These are phyloP conservation scores for Vachellia collinsii DNA, from an alignment of 306 rosid species.

Conservation along the genomic window DNA sequence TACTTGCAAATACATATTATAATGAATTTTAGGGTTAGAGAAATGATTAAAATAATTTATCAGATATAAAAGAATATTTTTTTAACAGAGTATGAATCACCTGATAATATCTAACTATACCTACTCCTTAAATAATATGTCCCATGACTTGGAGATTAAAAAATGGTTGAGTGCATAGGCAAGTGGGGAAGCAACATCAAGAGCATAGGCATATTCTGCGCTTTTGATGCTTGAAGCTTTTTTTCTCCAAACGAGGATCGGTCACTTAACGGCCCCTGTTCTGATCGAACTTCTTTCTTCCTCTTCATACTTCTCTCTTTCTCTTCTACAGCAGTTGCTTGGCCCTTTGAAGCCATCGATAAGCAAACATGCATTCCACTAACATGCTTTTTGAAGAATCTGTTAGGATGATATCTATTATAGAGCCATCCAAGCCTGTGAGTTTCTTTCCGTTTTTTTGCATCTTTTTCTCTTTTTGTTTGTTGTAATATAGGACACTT, in stretches of 20 bases:
- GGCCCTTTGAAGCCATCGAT: conserved; percentile 11
- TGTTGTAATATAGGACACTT: neutral
- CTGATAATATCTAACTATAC: too few species aligned
- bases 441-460: conserved; percentile 28
- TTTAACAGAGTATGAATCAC: too few species aligned
- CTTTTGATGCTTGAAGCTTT: neutral
- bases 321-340: neutral
- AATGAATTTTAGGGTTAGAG: too few species aligned
- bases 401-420: conserved; percentile 87
- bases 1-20: too few species aligned
- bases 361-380: conserved; percentile 81
- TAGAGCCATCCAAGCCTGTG: conserved; percentile 91
- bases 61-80: too few species aligned
- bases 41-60: too few species aligned
- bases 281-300: neutral
- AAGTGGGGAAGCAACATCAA: neutral
- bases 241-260: neutral
- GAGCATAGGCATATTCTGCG: conserved; percentile 17
- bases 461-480: neutral
- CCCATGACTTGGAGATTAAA: neutral
- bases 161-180: neutral
- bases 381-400: conserved; percentile 97
- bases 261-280: neutral
- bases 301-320: neutral
- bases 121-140: neutral